Evolutionary conservation across 208 protist species (phyloP), one percentile per base, ranked within the genome.

Genomic region (Trypanosoma avium): DNA sequence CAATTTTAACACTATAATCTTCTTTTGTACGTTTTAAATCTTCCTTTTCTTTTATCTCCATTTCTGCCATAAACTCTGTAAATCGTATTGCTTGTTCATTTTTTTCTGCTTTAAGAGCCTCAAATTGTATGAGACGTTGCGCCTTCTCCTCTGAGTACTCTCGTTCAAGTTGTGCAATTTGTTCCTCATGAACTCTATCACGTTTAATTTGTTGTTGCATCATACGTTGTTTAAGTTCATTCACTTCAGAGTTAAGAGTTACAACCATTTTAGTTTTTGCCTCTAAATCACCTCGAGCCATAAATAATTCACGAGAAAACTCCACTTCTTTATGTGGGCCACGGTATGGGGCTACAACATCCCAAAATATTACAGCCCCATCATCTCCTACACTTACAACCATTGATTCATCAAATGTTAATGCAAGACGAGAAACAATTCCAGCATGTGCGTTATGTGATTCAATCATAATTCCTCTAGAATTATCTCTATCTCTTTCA

Each of bases 311-410:
- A 38, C 94, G 95, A 15, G 90, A 87, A 75, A 86, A 98, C 54
- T 91, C 84, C 36, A 93, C 54, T 73, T 97, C 90, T 57, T 76
- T 77, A 4, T 78, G 73, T 5, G 75, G 52, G 17, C 77, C 77
- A 35, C 93, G 88, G 52, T 98, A 94, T 40, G 93, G 92, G 10
- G 95, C 94, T 1, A 93, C 77, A 24, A 97, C 80, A 56, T 96
- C 87, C 82, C 89, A 96, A 59, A 97, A 88, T 35, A 93, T 85
- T 17, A 98, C 77, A 29, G 83, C 77, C 35, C 96, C 93, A 67
- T 99, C 97, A 24, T 98, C 95, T 49, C 95, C 90, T 9, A 88
- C 90, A 30, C 92, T 97, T 64, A 98, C 86, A n/a, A 99, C 77
- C 64, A 95, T 80, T 15, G 72, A 65, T 56, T 98, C 97, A 66